Percentiles rank a stretch among this genome's conserved stretches.
phyloP scores from a whole-genome alignment of 495 filamentous ascomycete species.

The Bombardia bombarda region DNA sequence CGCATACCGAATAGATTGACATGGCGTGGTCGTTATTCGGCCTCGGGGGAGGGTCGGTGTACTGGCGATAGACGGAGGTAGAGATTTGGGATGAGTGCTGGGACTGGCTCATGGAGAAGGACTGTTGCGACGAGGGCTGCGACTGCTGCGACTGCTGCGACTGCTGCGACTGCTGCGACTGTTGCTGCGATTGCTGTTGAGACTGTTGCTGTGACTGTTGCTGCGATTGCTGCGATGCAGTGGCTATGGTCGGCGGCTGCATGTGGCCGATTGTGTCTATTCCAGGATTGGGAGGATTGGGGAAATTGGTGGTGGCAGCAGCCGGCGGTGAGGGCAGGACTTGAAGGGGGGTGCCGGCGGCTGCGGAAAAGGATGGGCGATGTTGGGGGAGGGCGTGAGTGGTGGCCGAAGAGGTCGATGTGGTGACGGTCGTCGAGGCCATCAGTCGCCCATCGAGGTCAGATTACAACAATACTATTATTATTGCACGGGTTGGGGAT shows the following conservation, averaged over 20 bases:
- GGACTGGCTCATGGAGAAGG: conserved; percentile 41
- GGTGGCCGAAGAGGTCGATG: conserved; percentile 10
- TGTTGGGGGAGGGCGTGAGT: conserved; percentile 1
- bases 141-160: conserved; percentile 28
- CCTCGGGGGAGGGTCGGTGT: conserved; percentile 36
- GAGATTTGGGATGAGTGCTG: conserved; percentile 27
- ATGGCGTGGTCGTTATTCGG: conserved; percentile 50
- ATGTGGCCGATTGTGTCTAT: conserved; percentile 6
- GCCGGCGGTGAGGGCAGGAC: conserved; percentile 4
- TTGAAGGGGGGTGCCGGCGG: conserved; percentile 22
- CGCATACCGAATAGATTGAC: conserved; percentile 68
- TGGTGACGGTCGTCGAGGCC: conserved; percentile 31
- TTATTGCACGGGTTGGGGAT: too few relatives aligned
- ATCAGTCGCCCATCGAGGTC: conserved; percentile 21
- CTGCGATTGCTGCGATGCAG: conserved; percentile 17
- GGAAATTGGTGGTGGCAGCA: not conserved
- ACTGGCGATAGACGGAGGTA: conserved; percentile 27
- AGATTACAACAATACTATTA: too few relatives aligned
- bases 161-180: conserved; percentile 30
- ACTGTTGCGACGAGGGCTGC: conserved; percentile 41
- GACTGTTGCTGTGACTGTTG: conserved; percentile 37
- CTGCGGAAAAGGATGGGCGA: conserved; percentile 28
- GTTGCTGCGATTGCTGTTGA: conserved; percentile 20
- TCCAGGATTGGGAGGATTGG: conserved; percentile 17
- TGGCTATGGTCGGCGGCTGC: conserved; percentile 19